phyloP scores from a whole-genome alignment of 352 stramenopile species.

The Globisporangium orthogonon region DNA sequence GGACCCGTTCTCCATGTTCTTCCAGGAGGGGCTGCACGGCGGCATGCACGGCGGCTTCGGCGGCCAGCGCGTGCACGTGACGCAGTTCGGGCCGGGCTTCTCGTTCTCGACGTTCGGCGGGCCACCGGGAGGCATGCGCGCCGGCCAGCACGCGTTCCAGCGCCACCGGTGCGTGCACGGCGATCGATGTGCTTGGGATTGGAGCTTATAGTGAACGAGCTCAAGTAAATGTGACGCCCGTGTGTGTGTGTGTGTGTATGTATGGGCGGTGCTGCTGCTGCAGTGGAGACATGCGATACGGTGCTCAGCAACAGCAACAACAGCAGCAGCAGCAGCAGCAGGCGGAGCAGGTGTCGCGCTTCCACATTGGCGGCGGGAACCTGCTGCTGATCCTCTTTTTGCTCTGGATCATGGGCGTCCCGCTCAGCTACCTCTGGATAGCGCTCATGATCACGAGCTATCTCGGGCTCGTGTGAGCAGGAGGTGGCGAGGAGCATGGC shows the following conservation, averaged over 20 bases:
- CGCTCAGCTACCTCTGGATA: slow-evolving; percentile 77
- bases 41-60: slow-evolving; percentile 40
- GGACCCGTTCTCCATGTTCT: slow-evolving; percentile 83
- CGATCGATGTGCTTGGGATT: no score
- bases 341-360: slow-evolving; percentile 35
- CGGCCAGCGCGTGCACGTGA: slow-evolving; percentile 63
- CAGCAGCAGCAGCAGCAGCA: slow-evolving; percentile 19
- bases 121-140: slow-evolving; percentile 34
- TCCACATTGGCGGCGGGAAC: slow-evolving; percentile 66
- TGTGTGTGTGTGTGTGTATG: not conserved
- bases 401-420: slow-evolving; percentile 78
- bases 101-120: slow-evolving; percentile 69
- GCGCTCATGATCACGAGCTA: slow-evolving; percentile 73
- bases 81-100: slow-evolving; percentile 74
- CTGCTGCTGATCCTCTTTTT: slow-evolving; percentile 67
- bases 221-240: no score
- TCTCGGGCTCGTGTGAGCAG: slow-evolving; percentile 47
- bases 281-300: slow-evolving; percentile 20
- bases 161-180: slow-evolving; percentile 31
- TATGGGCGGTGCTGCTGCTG: not conserved
- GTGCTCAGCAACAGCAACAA: slow-evolving; percentile 15
- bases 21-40: slow-evolving; percentile 60
- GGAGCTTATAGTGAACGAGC: no score
- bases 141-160: slow-evolving; percentile 36
- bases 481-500: no score